phyloP scores from a whole-genome alignment of 106 monocot species.

The Triglochin maritima region DNA sequence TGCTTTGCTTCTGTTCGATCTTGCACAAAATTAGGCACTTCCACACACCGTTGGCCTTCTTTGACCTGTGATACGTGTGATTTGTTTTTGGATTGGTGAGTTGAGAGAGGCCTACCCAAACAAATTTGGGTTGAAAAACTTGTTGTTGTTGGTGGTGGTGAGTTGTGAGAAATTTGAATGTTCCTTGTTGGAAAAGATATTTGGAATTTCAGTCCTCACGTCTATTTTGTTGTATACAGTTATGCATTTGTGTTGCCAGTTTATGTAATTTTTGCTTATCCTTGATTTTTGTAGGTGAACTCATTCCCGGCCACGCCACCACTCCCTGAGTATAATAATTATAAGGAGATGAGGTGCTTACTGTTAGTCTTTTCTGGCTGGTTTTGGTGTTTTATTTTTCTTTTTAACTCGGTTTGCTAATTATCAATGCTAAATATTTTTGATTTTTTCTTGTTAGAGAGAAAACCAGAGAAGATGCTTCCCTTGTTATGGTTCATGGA shows the following conservation, averaged over 20 bases:
- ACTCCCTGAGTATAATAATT: not conserved
- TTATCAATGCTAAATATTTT: not conserved
- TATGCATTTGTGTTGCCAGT: not conserved
- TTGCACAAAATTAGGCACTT: too few species aligned
- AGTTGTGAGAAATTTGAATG: not conserved
- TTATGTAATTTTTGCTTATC: not conserved
- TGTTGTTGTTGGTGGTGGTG: not conserved
- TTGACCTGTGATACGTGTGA: too few species aligned
- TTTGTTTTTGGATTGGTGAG: too few species aligned
- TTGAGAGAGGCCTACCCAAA: too few species aligned
- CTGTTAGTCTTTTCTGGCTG: not conserved
- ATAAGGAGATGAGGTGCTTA: not conserved
- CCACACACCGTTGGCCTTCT: too few species aligned
- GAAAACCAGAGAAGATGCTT: not conserved
- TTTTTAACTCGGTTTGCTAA: not conserved
- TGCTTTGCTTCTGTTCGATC: too few species aligned
- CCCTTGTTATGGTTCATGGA: not conserved
- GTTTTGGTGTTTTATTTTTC: not conserved
- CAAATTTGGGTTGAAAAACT: too few species aligned
- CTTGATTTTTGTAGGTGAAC: not conserved
- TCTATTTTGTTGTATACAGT: not conserved
- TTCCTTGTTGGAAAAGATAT: not conserved
- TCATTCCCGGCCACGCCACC: not conserved
- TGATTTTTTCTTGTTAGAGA: constrained; percentile 1
- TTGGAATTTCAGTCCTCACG: not conserved